Percentiles rank a stretch among this genome's conserved stretches.
These are phyloP conservation scores for Colletotrichum gloeosporioides DNA, from an alignment of 2,329 filamentous ascomycete species.

Conservation along the genomic window DNA sequence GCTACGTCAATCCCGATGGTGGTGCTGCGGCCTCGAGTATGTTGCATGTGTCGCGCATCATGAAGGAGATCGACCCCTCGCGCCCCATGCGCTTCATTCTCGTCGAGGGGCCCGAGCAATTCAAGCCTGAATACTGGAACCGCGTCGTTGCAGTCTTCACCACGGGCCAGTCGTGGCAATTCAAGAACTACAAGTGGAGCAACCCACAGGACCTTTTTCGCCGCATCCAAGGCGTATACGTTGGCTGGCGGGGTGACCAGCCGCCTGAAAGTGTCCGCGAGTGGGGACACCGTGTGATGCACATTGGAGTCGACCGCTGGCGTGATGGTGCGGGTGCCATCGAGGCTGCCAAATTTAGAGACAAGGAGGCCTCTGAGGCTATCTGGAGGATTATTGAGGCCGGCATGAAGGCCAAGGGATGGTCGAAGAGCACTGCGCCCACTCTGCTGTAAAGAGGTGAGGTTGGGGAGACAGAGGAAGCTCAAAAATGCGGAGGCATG, in stretches of 20 bases:
- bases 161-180: constrained; percentile 97
- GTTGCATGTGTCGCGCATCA: constrained; percentile 80
- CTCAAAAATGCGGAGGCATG: too few relatives aligned
- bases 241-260: constrained; percentile 89
- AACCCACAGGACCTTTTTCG: constrained; percentile 87
- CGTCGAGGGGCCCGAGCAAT: constrained; percentile 90
- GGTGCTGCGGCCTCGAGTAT: constrained; percentile 75
- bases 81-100: constrained; percentile 91
- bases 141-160: constrained; percentile 96
- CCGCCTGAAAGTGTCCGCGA: constrained; percentile 78
- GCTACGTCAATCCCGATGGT: constrained; percentile 79
- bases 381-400: constrained; percentile 91
- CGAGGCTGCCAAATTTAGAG: constrained; percentile 73
- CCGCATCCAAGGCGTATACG: constrained; percentile 84
- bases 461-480: background rate
- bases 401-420: constrained; percentile 86
- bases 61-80: constrained; percentile 73
- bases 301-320: constrained; percentile 85
- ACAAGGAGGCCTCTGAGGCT: constrained; percentile 89
- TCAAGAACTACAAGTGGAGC: constrained; percentile 97
- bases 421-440: constrained; percentile 75
- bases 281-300: constrained; percentile 86
- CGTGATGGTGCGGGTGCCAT: constrained; percentile 55
- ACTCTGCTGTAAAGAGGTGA: constrained; percentile 25
- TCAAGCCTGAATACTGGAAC: constrained; percentile 98